phyloP scores from a whole-genome alignment of 2,329 filamentous ascomycete genomes.

The Drechslerella dactyloides region DNA sequence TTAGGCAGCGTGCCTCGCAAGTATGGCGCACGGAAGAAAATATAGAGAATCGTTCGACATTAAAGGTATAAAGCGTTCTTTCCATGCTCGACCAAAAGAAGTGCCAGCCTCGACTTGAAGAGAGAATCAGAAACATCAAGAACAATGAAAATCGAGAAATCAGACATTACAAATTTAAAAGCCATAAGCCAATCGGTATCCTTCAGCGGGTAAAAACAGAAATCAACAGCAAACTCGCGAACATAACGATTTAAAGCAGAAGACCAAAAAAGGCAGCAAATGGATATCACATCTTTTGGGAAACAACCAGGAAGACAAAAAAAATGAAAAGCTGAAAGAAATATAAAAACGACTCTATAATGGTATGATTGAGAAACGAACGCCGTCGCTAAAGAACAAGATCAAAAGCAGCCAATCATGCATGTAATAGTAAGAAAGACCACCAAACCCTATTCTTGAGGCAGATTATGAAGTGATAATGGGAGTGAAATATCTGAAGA shows the following conservation, averaged over 20 bases:
- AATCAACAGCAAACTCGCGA: conserved; percentile 51
- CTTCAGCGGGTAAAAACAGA: conserved; percentile 50
- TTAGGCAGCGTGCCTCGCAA: conserved; percentile 15
- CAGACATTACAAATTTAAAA: conserved; percentile 48
- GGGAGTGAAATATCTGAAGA: conserved; percentile 29
- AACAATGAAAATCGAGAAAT: conserved; percentile 27
- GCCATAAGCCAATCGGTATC: conserved; percentile 51
- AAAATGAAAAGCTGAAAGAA: conserved; percentile 48
- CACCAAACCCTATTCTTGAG: conserved; percentile 53
- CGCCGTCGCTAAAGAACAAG: conserved; percentile 51
- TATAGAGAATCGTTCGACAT: conserved; percentile 36
- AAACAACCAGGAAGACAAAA: conserved; percentile 46
- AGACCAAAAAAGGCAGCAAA: conserved; percentile 30
- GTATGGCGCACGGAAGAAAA: conserved; percentile 22
- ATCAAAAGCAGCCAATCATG: conserved; percentile 52
- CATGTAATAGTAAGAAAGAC: conserved; percentile 51
- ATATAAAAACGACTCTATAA: conserved; percentile 52
- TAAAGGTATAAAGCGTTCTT: conserved; percentile 40
- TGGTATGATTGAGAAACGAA: conserved; percentile 52
- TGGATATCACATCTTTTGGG: conserved; percentile 51
- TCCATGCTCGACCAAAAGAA: conserved; percentile 22
- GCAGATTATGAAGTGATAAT: conserved; percentile 33
- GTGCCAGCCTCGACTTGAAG: conserved; percentile 49
- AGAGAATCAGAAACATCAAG: conserved; percentile 11
- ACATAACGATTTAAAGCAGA: conserved; percentile 13